Evolutionary conservation across 805 yeast species (phyloP).

Genomic region (Peterozyma xylosa): DNA sequence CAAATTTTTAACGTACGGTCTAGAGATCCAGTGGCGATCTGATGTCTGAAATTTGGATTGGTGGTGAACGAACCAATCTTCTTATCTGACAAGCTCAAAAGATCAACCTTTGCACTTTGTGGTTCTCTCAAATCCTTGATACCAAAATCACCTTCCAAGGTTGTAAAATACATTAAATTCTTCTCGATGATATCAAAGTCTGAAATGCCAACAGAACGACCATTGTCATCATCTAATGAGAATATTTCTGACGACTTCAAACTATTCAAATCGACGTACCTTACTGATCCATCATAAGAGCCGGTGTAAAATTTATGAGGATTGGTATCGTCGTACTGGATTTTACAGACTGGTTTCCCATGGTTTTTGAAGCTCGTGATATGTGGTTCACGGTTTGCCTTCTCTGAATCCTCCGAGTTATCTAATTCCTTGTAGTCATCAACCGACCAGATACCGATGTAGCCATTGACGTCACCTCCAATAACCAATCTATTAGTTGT

Average conservation of each 20-base stretch:
- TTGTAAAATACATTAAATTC: conserved; percentile 61
- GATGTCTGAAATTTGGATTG: conserved; percentile 59
- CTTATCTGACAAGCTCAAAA: conserved; percentile 73
- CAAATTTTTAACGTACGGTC: conserved; percentile 81
- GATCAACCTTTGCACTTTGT: conserved; percentile 15
- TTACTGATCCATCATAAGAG: conserved; percentile 84
- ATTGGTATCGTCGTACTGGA: conserved; percentile 42
- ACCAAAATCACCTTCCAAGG: conserved; percentile 75
- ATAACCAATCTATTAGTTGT: conserved; percentile 51
- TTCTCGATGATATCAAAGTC: conserved; percentile 49
- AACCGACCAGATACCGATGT: conserved; percentile 84
- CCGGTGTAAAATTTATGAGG: conserved; percentile 55
- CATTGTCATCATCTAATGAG: conserved; percentile 46
- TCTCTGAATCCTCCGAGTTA: conserved; percentile 28
- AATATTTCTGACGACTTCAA: conserved; percentile 55
- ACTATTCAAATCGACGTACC: conserved; percentile 61
- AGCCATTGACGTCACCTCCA: conserved; percentile 89
- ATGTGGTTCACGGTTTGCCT: conserved; percentile 34
- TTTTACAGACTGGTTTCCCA: conserved; percentile 61
- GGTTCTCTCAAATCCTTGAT: conserved; percentile 58
- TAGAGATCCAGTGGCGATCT: conserved; percentile 81
- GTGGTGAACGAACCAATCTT: conserved; percentile 86
- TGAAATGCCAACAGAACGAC: conserved; percentile 58
- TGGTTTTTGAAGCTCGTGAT: conserved; percentile 68
- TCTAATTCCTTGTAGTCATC: conserved; percentile 19